A percentile compares a stretch with the other conserved stretches of the same genome.
Conservation (phyloP, 2,329 filamentous ascomycete genomes). For the Claviceps humidiphila region DNA sequence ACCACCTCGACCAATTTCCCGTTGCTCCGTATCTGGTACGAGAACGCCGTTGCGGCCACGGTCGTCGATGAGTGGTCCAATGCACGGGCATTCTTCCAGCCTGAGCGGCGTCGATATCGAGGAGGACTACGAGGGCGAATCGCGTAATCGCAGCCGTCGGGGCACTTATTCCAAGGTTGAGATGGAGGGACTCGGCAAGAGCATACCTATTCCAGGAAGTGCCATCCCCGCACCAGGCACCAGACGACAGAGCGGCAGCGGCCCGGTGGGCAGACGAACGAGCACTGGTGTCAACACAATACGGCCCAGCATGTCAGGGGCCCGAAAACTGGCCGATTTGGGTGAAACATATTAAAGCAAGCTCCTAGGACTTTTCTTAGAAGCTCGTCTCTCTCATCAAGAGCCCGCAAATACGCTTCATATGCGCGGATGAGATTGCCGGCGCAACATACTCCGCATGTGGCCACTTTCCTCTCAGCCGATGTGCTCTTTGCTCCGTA, state of each 20-base stretch:
- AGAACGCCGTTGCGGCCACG: slow-evolving; percentile 58
- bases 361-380: not conserved
- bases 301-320: slow-evolving; percentile 20
- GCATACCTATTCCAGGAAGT: slow-evolving; percentile 29
- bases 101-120: slow-evolving; percentile 40
- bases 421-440: slow-evolving; percentile 3
- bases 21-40: slow-evolving; percentile 45
- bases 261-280: slow-evolving; percentile 28
- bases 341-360: slow-evolving; percentile 38
- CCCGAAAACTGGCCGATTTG: slow-evolving; percentile 33
- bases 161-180: slow-evolving; percentile 40
- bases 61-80: slow-evolving; percentile 55
- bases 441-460: slow-evolving; percentile 4
- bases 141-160: slow-evolving; percentile 40
- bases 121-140: slow-evolving; percentile 25
- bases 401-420: not conserved
- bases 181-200: slow-evolving; percentile 23
- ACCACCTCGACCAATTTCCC: slow-evolving; percentile 48
- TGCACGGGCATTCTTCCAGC: slow-evolving; percentile 44
- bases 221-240: slow-evolving; percentile 32
- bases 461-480: slow-evolving; percentile 2
- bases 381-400: too few relatives aligned
- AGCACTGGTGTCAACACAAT: slow-evolving; percentile 23
- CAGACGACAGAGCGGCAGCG: slow-evolving; percentile 31
- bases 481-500: slow-evolving; percentile 3